Evolutionary conservation across 768 basidiomycete genomes (phyloP), one percentile per base, ranked within the genome.

Genomic region (Leccinum boreale): DNA sequence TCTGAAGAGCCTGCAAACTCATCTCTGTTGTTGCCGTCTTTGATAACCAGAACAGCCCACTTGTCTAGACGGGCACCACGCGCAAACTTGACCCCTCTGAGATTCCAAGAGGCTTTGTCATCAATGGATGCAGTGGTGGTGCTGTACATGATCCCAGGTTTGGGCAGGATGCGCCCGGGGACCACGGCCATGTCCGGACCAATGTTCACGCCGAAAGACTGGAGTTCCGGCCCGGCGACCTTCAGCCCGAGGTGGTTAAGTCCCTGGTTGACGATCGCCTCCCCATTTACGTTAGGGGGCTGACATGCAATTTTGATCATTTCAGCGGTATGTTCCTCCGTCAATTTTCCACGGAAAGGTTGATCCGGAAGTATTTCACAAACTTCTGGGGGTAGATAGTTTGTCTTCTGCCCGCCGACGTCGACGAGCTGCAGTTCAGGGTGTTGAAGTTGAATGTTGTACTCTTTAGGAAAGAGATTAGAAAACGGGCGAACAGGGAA

Each of bases 31-130:
- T 31, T 24, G 52, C 79, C 76, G 61, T 91, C 90, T 56, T 77
- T 73, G 61, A 93, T 83, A 45, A 90, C 73, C 14, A 93, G 73
- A 11, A 91, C 85, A 1, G 78, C 81, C 88, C 89, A 91, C 23
- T 81, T 81, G 23, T 75, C 74, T 50, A 93, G 70, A 14, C 64
- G 71, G 7, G 77, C 83, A 10, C 88, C 87, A 24, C 67, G 71
- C 3, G 82, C 73, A 65, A 92, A 92, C 62, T 80, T 83, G 79
- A 73, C 78, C 46, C 79, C 77, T 49, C 81, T 72, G 50, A 84
- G 65, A 58, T 84, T 83, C 81, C 81, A 83, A 49, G 79, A 77
- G 31, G 81, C 82, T 50, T 65, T 71, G 1, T 81, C 76, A 58
- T 81, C 78, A 21, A 81, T 72, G 24, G 56, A 26, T 4, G 62